Evolutionary conservation across 495 filamentous ascomycete species (phyloP).

Genomic region (Penicillium canescens): DNA sequence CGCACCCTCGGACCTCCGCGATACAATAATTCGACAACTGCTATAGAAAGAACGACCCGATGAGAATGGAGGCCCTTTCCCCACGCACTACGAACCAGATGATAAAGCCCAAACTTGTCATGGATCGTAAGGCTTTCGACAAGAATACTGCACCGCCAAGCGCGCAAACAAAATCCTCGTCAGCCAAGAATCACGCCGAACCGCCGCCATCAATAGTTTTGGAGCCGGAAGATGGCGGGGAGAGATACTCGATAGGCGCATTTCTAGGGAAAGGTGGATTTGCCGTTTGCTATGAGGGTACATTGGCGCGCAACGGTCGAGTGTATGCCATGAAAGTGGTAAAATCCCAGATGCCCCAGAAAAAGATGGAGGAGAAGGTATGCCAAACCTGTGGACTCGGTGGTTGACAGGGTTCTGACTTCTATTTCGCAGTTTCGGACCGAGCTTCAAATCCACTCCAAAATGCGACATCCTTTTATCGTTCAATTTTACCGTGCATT

Average conservation of each 20-base stretch:
- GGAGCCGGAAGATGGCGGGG: slow-evolving; percentile 73
- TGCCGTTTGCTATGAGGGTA: slow-evolving; percentile 84
- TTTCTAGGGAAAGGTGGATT: slow-evolving; percentile 93
- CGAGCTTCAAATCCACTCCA: slow-evolving; percentile 96
- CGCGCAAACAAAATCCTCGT: slow-evolving; percentile 38
- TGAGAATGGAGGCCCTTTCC: slow-evolving; percentile 68
- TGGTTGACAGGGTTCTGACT: slow-evolving; percentile 30
- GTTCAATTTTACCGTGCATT: slow-evolving; percentile 95
- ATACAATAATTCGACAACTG: slow-evolving; percentile 21
- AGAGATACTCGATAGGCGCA: slow-evolving; percentile 78
- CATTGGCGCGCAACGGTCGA: slow-evolving; percentile 61
- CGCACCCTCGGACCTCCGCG: slow-evolving; percentile 11
- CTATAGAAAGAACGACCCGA: slow-evolving; percentile 3
- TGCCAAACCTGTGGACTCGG: neutral
- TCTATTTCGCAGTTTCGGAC: slow-evolving; percentile 75
- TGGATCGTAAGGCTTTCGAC: slow-evolving; percentile 54
- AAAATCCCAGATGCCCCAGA: slow-evolving; percentile 79
- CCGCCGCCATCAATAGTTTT: slow-evolving; percentile 74
- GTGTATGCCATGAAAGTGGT: slow-evolving; percentile 89
- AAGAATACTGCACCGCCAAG: slow-evolving; percentile 52
- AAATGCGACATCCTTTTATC: slow-evolving; percentile 91
- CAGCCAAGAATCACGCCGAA: slow-evolving; percentile 63
- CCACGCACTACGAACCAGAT: slow-evolving; percentile 67
- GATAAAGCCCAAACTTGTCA: slow-evolving; percentile 42
- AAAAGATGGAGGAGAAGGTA: slow-evolving; percentile 89